A percentile compares a stretch with the other conserved stretches of the same genome.
Conservation (phyloP, 2,329 filamentous ascomycete genomes). For the Cercospora citrullina region DNA sequence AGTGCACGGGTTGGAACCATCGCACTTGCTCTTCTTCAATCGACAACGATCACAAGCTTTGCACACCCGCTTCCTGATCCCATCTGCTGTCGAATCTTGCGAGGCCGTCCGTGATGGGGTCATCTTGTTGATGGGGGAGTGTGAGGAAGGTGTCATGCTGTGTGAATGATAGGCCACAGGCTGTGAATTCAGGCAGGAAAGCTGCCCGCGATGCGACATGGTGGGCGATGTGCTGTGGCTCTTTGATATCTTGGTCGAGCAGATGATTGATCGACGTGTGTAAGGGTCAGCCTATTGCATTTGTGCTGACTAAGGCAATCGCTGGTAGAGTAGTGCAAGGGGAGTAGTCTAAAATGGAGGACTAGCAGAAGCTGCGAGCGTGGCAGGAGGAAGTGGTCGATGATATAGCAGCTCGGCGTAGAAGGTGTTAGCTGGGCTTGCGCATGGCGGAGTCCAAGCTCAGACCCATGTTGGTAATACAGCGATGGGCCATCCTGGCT, state of each 20-base stretch:
- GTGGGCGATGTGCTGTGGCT: not conserved
- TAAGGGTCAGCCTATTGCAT: not conserved
- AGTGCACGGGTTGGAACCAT: constrained; percentile 61
- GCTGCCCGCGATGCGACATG: constrained; percentile 28
- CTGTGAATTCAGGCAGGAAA: constrained; percentile 22
- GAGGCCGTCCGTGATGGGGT: constrained; percentile 29
- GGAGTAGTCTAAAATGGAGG: not conserved
- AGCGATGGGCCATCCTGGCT: constrained; percentile 4
- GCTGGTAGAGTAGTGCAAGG: not conserved
- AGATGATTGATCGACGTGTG: not conserved
- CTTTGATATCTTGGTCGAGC: not conserved
- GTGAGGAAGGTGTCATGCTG: constrained; percentile 25
- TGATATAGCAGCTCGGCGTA: constrained; percentile 1
- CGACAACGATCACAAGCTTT: constrained; percentile 67
- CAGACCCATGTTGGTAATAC: constrained; percentile 11
- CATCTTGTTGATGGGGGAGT: constrained; percentile 30
- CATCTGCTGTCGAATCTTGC: constrained; percentile 32
- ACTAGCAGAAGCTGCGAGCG: not conserved
- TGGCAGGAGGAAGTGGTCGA: constrained; percentile 4
- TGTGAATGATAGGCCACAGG: constrained; percentile 28
- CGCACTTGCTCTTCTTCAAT: constrained; percentile 68
- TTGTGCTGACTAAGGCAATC: not conserved
- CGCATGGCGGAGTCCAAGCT: not conserved
- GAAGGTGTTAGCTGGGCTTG: not conserved
- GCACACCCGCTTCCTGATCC: constrained; percentile 60